Evolutionary conservation across 1,284 basidiomycete species (phyloP).

Genomic region (Afroboletus lepidellus): DNA sequence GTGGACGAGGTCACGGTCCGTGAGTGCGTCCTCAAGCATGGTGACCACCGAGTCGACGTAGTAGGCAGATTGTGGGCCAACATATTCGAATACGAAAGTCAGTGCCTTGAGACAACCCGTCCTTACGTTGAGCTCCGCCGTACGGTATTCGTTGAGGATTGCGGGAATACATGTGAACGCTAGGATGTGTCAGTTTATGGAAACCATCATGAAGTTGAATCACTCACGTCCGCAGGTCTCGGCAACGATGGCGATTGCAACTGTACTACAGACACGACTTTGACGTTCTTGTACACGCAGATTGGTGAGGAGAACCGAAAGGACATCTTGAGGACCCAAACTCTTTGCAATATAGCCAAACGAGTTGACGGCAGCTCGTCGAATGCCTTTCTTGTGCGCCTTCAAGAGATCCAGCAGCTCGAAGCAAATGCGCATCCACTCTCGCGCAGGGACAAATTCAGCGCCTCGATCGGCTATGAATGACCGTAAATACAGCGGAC

Average conservation of each 20-base stretch:
- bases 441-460: constrained; percentile 96
- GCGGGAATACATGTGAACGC: constrained; percentile 99
- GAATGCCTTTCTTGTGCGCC: constrained; percentile 98
- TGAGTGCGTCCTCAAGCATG: constrained; percentile 96
- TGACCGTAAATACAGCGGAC: constrained; percentile 12
- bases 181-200: constrained; percentile 32
- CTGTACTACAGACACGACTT: constrained; percentile 97
- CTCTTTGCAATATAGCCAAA: constrained; percentile 99
- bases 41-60: constrained; percentile 97
- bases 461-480: constrained; percentile 91
- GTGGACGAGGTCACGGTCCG: constrained; percentile 97
- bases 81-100: constrained; percentile 99
- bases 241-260: constrained; percentile 96
- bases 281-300: constrained; percentile 98
- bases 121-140: constrained; percentile 95
- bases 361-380: constrained; percentile 97
- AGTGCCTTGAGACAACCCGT: constrained; percentile 99
- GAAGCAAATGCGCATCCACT: constrained; percentile 99
- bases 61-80: constrained; percentile 99
- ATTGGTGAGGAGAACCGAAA: constrained; percentile 95
- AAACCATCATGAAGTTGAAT: constrained; percentile 3
- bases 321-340: constrained; percentile 97
- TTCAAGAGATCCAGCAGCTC: constrained; percentile 96
- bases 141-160: constrained; percentile 98
- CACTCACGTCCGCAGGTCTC: constrained; percentile 93